A percentile compares a stretch with the other conserved stretches of the same genome.
Conservation (phyloP, 768 basidiomycete species). For the Saitozyma sp. region DNA sequence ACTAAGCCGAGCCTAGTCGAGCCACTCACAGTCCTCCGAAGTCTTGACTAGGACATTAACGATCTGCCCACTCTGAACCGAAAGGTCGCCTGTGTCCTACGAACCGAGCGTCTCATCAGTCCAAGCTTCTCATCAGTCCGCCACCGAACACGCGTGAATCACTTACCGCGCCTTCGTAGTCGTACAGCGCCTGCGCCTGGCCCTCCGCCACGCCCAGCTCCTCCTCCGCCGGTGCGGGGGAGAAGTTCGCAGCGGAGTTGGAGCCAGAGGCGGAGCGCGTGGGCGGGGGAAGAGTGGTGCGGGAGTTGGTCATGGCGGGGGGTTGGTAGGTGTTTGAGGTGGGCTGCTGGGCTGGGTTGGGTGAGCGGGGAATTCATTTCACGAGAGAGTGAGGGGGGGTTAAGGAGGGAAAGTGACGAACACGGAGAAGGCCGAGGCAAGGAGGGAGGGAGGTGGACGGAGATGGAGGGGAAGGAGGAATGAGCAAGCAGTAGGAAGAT, state of each 20-base stretch:
- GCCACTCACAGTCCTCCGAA: conserved; percentile 41
- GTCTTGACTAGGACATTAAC: conserved; percentile 43
- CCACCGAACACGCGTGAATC: not conserved
- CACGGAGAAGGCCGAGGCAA: no score
- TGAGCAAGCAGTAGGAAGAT: no score
- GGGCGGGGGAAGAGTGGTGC: conserved; percentile 26
- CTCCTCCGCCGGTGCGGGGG: conserved; percentile 4
- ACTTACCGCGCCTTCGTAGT: conserved; percentile 36
- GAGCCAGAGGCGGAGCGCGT: conserved; percentile 10
- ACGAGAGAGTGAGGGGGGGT: no score
- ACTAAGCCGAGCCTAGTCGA: not conserved
- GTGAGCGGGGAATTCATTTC: no score
- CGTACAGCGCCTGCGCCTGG: conserved; percentile 42
- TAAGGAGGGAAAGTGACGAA: no score
- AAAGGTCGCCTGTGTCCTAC: conserved; percentile 35
- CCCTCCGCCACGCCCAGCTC: conserved; percentile 13
- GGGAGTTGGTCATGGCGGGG: conserved; percentile 12
- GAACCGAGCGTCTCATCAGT: not conserved
- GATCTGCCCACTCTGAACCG: conserved; percentile 36
- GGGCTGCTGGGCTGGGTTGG: conserved; percentile 6
- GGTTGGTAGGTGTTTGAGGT: conserved; percentile 14
- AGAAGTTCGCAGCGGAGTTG: not conserved
- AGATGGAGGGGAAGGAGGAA: no score
- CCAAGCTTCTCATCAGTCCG: no score
- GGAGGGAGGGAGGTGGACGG: no score